phyloP scores from a whole-genome alignment of 345 rosid species.

The Noccaea bulbosa region DNA sequence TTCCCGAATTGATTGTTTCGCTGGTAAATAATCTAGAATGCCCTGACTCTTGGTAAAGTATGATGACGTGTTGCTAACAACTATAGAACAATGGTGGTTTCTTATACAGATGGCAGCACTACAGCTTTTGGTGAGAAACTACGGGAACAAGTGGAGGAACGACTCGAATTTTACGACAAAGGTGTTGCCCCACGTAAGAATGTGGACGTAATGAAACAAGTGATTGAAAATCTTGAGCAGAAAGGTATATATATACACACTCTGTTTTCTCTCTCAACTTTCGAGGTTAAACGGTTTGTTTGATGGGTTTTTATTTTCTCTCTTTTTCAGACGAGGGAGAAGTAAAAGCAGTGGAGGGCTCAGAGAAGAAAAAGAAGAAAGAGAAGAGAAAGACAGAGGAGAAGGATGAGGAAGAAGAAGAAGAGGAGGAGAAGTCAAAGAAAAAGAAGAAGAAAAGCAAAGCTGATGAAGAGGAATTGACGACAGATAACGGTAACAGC shows the following conservation, averaged over 20 bases:
- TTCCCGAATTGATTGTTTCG: slow-evolving; percentile 87
- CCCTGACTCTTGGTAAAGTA: background rate
- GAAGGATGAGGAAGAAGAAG: slow-evolving; percentile 30
- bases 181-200: slow-evolving; percentile 96
- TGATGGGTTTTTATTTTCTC: slow-evolving; percentile 9
- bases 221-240: slow-evolving; percentile 53
- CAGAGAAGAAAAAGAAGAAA: slow-evolving; percentile 61
- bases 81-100: slow-evolving; percentile 1
- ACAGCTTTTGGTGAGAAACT: slow-evolving; percentile 88
- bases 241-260: slow-evolving; percentile 49
- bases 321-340: slow-evolving; percentile 49
- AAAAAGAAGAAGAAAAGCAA: slow-evolving; percentile 50
- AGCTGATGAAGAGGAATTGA: slow-evolving; percentile 51
- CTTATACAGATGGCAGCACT: slow-evolving; percentile 57
- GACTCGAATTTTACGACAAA: slow-evolving; percentile 90
- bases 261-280: background rate
- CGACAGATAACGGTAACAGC: slow-evolving; percentile 42
- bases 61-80: slow-evolving; percentile 3
- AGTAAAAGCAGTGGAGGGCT: slow-evolving; percentile 43
- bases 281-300: slow-evolving; percentile 2
- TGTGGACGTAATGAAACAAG: slow-evolving; percentile 91
- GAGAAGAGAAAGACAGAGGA: slow-evolving; percentile 40
- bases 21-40: slow-evolving; percentile 52
- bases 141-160: slow-evolving; percentile 92
- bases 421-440: slow-evolving; percentile 38